Evolutionary conservation across 768 basidiomycete genomes (phyloP).

Genomic region (Neoboletus magnificus): DNA sequence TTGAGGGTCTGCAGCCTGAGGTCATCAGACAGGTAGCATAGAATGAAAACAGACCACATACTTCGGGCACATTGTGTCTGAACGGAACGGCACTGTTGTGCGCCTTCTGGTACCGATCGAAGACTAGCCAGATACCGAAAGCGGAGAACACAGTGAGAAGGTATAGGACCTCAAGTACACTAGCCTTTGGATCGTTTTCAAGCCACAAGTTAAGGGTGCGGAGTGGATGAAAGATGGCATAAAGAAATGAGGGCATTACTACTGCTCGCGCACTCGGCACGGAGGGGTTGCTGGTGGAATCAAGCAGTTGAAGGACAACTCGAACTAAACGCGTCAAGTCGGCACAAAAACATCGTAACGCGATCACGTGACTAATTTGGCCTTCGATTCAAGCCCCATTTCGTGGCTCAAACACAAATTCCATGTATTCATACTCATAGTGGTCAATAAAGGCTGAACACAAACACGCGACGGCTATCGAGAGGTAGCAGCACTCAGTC

Average conservation of each 20-base stretch:
- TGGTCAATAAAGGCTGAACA: no score
- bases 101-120: conserved; percentile 68
- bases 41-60: conserved; percentile 32
- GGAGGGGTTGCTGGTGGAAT: not conserved
- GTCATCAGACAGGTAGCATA: conserved; percentile 15
- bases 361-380: conserved; percentile 18
- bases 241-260: conserved; percentile 33
- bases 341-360: conserved; percentile 2
- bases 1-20: conserved; percentile 54
- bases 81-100: conserved; percentile 75
- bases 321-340: conserved; percentile 1
- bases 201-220: conserved; percentile 47
- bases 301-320: conserved; percentile 4
- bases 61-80: conserved; percentile 52
- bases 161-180: conserved; percentile 61
- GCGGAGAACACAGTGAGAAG: conserved; percentile 68
- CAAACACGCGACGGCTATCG: no score
- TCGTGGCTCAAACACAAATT: no score
- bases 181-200: conserved; percentile 46
- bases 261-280: conserved; percentile 4
- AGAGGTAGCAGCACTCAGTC: no score
- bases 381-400: no score
- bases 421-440: no score
- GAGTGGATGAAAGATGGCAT: conserved; percentile 47
- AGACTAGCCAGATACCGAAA: conserved; percentile 76